Conservation (phyloP, 2,329 filamentous ascomycete genomes). For the Aspergillus puulaauensis region DNA sequence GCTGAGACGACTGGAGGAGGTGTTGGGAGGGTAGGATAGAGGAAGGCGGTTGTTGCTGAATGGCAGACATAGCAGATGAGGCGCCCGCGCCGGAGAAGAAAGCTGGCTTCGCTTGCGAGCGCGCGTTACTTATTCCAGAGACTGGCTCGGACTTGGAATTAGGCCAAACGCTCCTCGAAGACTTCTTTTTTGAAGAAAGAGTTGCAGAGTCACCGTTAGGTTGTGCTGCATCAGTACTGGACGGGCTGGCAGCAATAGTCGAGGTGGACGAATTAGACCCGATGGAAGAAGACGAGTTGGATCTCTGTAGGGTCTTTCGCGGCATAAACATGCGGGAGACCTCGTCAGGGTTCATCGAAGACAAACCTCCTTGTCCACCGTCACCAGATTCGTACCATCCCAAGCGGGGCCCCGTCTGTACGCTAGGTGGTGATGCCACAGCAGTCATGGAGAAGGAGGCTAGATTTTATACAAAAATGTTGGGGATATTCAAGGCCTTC, state of each 20-base stretch:
- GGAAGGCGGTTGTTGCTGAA: slow-evolving; percentile 56
- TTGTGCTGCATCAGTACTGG: slow-evolving; percentile 40
- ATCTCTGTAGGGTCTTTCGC: slow-evolving; percentile 80
- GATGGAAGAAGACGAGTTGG: slow-evolving; percentile 87
- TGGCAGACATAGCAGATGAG: slow-evolving; percentile 61
- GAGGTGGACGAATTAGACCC: slow-evolving; percentile 59
- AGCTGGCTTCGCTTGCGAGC: slow-evolving; percentile 61
- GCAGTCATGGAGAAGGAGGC: slow-evolving; percentile 58
- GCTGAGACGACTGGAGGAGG: slow-evolving; percentile 61
- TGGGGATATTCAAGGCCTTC: slow-evolving; percentile 5
- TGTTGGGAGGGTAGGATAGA: slow-evolving; percentile 68
- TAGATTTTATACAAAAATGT: slow-evolving; percentile 10
- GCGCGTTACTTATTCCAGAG: slow-evolving; percentile 60
- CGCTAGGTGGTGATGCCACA: slow-evolving; percentile 64
- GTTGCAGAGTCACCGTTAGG: slow-evolving; percentile 38
- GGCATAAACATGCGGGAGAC: slow-evolving; percentile 84
- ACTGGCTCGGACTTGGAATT: slow-evolving; percentile 65
- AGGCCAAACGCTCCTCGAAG: slow-evolving; percentile 60
- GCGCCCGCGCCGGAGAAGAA: slow-evolving; percentile 59
- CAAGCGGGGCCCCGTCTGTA: slow-evolving; percentile 60
- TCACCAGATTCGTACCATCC: slow-evolving; percentile 60
- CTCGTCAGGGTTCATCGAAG: slow-evolving; percentile 80
- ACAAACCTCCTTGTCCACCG: slow-evolving; percentile 59
- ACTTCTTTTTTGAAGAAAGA: slow-evolving; percentile 48
- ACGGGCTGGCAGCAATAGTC: slow-evolving; percentile 33